Percentiles rank a stretch among this genome's conserved stretches.
Conservation (phyloP, 495 filamentous ascomycete genomes). For the Talaromyces adpressus region DNA sequence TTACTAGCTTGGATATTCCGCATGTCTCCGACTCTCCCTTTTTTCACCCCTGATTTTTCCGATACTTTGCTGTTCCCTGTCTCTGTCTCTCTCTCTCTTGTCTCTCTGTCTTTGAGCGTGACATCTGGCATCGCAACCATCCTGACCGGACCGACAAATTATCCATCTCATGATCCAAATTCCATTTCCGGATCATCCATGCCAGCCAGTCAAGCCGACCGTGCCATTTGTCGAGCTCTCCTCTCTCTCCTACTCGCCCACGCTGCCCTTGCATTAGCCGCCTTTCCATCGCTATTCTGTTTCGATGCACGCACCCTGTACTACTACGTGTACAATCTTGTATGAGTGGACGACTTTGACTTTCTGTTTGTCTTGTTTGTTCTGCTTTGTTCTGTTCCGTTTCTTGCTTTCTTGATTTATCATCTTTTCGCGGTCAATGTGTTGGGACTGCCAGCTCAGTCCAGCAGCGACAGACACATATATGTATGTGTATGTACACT, state of each 20-base stretch:
- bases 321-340: constrained; percentile 8
- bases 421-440: background rate
- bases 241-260: background rate
- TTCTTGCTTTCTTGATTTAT: background rate
- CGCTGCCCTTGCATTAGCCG: constrained; percentile 7
- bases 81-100: background rate
- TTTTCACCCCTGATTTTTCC: constrained; percentile 2
- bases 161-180: constrained; percentile 29
- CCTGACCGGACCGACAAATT: background rate
- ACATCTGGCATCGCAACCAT: background rate
- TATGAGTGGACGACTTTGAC: constrained; percentile 4
- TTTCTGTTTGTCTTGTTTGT: constrained; percentile 1
- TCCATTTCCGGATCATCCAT: constrained; percentile 41
- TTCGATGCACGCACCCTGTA: background rate
- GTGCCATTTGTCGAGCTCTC: background rate
- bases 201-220: background rate
- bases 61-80: background rate
- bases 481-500: background rate
- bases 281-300: background rate
- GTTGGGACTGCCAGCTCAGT: constrained; percentile 6
- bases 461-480: background rate
- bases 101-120: background rate
- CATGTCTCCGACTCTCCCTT: constrained; percentile 2
- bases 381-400: background rate
- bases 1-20: background rate